Conservation (phyloP, 2,329 filamentous ascomycete species). For the Penicillium thymicola region DNA sequence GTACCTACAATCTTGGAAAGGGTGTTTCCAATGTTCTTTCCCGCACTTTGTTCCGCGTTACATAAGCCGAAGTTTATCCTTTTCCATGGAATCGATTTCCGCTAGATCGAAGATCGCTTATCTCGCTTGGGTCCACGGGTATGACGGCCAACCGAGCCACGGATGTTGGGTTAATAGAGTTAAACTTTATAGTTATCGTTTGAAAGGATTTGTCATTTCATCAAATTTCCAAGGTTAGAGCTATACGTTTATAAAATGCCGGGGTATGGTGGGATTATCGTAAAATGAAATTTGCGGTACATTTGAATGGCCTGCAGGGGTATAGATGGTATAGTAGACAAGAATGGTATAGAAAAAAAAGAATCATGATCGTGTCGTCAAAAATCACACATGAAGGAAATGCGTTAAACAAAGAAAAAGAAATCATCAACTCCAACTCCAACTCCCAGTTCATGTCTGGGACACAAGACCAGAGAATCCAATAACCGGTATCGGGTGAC, state of each 20-base stretch:
- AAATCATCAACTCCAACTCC: neutral
- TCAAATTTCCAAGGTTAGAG: neutral
- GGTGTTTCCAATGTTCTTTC: no score
- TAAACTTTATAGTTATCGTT: neutral
- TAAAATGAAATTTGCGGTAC: neutral
- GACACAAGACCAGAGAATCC: neutral
- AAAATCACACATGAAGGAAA: neutral
- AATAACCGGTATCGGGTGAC: neutral
- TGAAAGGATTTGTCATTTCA: neutral
- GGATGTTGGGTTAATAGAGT: neutral
- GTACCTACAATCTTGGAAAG: no score
- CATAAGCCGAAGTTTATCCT: neutral
- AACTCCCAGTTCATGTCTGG: neutral
- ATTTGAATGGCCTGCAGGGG: neutral
- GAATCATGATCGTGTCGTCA: slow-evolving; percentile 5
- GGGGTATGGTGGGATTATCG: neutral
- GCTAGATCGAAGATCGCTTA: neutral
- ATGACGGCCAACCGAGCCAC: neutral
- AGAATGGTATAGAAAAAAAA: neutral
- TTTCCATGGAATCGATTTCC: neutral
- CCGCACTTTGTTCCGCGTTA: neutral
- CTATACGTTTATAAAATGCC: neutral
- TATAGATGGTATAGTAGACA: neutral
- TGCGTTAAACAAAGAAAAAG: neutral
- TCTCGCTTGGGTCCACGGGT: neutral